Conservation (phyloP, 805 yeast species). For the Candida stauntonica region DNA sequence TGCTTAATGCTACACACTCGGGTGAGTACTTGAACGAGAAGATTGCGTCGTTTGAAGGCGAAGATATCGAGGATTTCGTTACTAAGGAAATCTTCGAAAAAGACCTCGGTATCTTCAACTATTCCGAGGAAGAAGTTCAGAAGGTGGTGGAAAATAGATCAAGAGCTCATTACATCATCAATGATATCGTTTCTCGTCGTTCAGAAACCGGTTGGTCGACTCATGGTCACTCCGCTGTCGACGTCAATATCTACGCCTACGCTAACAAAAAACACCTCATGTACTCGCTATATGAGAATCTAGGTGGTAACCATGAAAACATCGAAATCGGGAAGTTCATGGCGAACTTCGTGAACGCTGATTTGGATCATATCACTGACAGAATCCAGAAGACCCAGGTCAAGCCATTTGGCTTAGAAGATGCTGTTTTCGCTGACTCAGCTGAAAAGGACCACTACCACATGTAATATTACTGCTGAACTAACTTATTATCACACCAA, state of each 20-base stretch:
- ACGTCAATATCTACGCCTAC: constrained; percentile 85
- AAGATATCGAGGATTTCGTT: constrained; percentile 42
- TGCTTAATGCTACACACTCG: constrained; percentile 66
- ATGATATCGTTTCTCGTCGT: constrained; percentile 70
- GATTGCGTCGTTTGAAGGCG: constrained; percentile 34
- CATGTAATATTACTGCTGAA: too few relatives aligned
- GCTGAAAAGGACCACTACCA: too few relatives aligned
- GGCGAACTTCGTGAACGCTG: constrained; percentile 46
- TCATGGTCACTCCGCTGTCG: constrained; percentile 95
- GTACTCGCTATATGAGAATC: constrained; percentile 34
- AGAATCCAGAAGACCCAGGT: constrained; percentile 48
- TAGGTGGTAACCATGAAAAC: constrained; percentile 83
- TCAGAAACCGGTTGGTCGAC: constrained; percentile 96
- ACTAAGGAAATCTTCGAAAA: constrained; percentile 48
- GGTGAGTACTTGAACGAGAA: constrained; percentile 62
- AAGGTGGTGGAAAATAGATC: constrained; percentile 33
- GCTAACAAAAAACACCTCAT: constrained; percentile 50
- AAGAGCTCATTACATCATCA: constrained; percentile 43
- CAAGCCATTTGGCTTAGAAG: too few relatives aligned
- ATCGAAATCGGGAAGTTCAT: constrained; percentile 77
- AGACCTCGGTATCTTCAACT: constrained; percentile 66
- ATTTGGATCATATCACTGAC: constrained; percentile 46
- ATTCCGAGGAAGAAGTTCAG: constrained; percentile 49
- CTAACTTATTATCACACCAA: too few relatives aligned
- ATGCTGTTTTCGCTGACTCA: too few relatives aligned